Percentiles rank a stretch among this genome's conserved stretches.
phyloP scores from a whole-genome alignment of 441 rosid species.

The Omphalea diandra region DNA sequence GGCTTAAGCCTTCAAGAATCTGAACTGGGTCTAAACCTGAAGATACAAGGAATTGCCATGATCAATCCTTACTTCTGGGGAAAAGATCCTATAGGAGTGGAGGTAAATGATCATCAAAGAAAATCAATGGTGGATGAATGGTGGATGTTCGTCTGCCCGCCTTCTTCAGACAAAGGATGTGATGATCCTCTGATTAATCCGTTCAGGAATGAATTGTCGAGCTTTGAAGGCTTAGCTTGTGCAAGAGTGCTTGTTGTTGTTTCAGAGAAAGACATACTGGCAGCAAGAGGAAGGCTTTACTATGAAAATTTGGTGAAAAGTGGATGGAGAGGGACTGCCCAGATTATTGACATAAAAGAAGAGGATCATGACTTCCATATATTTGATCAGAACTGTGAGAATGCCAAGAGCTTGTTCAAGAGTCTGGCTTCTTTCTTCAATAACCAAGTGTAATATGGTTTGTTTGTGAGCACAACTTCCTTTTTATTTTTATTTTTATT shows the following conservation, averaged over 20 bases:
- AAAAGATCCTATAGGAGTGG: conserved; percentile 19
- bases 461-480: neutral
- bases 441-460: conserved; percentile 12
- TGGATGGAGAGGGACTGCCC: conserved; percentile 46
- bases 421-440: conserved; percentile 53
- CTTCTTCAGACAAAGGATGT: conserved; percentile 42
- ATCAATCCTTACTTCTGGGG: conserved; percentile 27
- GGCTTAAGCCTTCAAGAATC: neutral
- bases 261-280: conserved; percentile 61
- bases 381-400: conserved; percentile 45
- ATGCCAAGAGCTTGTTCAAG: conserved; percentile 45
- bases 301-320: conserved; percentile 49
- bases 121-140: conserved; percentile 65
- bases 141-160: conserved; percentile 75
- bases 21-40: neutral
- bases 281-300: conserved; percentile 58
- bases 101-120: conserved; percentile 30
- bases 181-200: conserved; percentile 80
- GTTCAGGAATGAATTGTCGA: conserved; percentile 42
- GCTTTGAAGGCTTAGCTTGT: conserved; percentile 43
- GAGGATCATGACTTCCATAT: conserved; percentile 78
- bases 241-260: conserved; percentile 45
- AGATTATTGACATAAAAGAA: conserved; percentile 49
- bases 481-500: no score
- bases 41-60: conserved; percentile 21